Base-by-base conservation (phyloP, 2,329 filamentous ascomycete species). In the Xylariaceae sp. region DNA sequence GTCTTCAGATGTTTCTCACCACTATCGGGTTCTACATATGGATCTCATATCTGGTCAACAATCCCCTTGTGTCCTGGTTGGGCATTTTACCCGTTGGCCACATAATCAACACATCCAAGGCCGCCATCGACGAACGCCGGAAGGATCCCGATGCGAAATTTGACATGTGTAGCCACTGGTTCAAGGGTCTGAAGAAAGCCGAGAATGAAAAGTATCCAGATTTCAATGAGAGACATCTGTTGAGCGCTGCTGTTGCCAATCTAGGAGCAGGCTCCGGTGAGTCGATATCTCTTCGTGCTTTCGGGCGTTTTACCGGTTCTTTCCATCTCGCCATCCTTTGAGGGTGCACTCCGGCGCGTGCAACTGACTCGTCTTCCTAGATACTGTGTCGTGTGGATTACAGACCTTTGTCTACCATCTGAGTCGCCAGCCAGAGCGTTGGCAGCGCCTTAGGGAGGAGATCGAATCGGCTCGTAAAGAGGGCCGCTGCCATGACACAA, bases 81-180 rank as follows among this genome's bases (percentile, higher is more conserved):
- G 30, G 30, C 6, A 7, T 32, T 4, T n/a, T 32, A 7, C 13
- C 15, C 34, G 8, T 15, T 6, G 30, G 30, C 15, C 30, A 32
- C 15, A n/a, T 32, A 8, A 6, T 32, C 30, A 32, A 6, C 6
- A 32, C 30, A 6, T 17, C 16, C 30, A 32, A 32, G 7, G 13
- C 15, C 6, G 30, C 42, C 13, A 34, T 44, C 4, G 29, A 44
- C 30, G 37, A 44, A 19, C 48, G 49, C 1, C 31, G 38, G 19
- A 36, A 40, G 36, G 47, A 53, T 34, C 37, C 35, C 15, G 44
- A 51, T 12, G 45, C 42, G 19, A 43, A 42, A 2, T 49, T 37
- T 13, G 51, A 53, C 28, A 31, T 47, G 24, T 43, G 50, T 3
- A 44, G 45, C 4, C 42, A 50, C 19, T 52, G 45, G 51, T 39